phyloP scores from a whole-genome alignment of 2,329 filamentous ascomycete genomes.

The Cadophora luteo-olivacea region DNA sequence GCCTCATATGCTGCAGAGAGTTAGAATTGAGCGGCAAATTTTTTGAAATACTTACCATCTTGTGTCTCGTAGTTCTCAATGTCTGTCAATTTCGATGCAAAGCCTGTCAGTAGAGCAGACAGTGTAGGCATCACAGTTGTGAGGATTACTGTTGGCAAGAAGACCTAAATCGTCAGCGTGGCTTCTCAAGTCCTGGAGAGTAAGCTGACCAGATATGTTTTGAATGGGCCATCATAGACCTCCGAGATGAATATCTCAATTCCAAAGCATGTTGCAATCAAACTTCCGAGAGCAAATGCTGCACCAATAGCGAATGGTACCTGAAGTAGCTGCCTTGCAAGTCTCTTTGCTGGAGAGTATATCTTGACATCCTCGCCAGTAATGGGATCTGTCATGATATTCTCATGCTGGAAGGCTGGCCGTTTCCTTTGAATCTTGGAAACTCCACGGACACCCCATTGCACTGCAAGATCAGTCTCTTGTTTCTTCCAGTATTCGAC shows the following conservation, averaged over 20 bases:
- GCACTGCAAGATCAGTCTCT: constrained; percentile 82
- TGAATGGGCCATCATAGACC: constrained; percentile 88
- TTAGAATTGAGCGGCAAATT: constrained; percentile 21
- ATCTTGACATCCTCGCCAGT: constrained; percentile 68
- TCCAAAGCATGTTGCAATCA: constrained; percentile 87
- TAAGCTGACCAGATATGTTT: constrained; percentile 75
- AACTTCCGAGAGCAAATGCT: constrained; percentile 72
- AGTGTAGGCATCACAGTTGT: constrained; percentile 82
- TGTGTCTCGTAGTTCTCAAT: constrained; percentile 93
- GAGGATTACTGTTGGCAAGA: constrained; percentile 88
- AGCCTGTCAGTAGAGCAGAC: constrained; percentile 73
- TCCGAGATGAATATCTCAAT: constrained; percentile 97
- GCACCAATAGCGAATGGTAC: constrained; percentile 81
- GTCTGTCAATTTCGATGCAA: constrained; percentile 79
- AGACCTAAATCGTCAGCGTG: constrained; percentile 62
- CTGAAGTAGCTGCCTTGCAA: constrained; percentile 68
- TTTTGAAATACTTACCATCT: constrained; percentile 56
- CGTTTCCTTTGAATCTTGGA: constrained; percentile 81
- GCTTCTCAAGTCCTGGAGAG: neutral
- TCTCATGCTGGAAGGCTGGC: constrained; percentile 80
- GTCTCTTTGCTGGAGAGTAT: constrained; percentile 67
- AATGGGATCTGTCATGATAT: constrained; percentile 76
- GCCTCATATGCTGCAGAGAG: constrained; percentile 70
- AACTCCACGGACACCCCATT: constrained; percentile 88
- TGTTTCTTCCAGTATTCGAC: constrained; percentile 97